Conservation (phyloP, 1,284 basidiomycete genomes). For the Moesziomyces globuligerus region DNA sequence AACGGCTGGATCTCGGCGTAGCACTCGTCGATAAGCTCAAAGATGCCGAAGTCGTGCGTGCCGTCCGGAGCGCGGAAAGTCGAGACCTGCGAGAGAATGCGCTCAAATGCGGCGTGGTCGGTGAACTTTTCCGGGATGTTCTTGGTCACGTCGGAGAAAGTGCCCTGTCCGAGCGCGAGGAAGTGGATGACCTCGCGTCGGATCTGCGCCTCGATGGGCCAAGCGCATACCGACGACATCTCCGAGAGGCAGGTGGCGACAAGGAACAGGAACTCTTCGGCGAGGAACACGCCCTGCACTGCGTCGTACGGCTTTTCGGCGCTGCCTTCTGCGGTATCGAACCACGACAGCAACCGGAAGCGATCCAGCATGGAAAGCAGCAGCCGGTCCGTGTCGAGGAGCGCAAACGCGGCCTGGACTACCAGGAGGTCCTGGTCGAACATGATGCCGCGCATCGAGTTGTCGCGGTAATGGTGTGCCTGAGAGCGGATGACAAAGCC, state of each 20-base stretch:
- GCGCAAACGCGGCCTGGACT: slow-evolving; percentile 77
- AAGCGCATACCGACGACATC: slow-evolving; percentile 78
- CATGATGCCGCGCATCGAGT: slow-evolving; percentile 92
- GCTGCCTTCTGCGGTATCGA: slow-evolving; percentile 71
- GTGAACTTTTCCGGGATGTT: slow-evolving; percentile 88
- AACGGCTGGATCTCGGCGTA: slow-evolving; percentile 92
- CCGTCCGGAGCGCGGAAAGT: slow-evolving; percentile 83
- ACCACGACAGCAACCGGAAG: slow-evolving; percentile 83
- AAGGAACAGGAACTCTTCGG: slow-evolving; percentile 90
- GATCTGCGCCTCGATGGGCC: slow-evolving; percentile 77
- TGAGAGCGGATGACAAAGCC: slow-evolving; percentile 95
- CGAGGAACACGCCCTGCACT: slow-evolving; percentile 80
- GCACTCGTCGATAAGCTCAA: slow-evolving; percentile 84
- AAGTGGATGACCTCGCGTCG: slow-evolving; percentile 89
- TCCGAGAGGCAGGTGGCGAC: slow-evolving; percentile 89
- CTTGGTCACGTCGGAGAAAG: slow-evolving; percentile 91
- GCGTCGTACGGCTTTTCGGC: slow-evolving; percentile 73
- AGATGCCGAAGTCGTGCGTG: slow-evolving; percentile 81
- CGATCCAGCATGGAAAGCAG: slow-evolving; percentile 88
- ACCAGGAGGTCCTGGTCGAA: slow-evolving; percentile 97
- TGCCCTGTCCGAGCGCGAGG: slow-evolving; percentile 84
- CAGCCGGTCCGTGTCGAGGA: slow-evolving; percentile 81
- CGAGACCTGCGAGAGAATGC: slow-evolving; percentile 81
- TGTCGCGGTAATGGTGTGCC: slow-evolving; percentile 95
- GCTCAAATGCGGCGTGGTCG: slow-evolving; percentile 86